These are phyloP conservation scores for Musa balbisiana DNA, from an alignment of 202 grass and related monocot genomes.

Conservation along the genomic window DNA sequence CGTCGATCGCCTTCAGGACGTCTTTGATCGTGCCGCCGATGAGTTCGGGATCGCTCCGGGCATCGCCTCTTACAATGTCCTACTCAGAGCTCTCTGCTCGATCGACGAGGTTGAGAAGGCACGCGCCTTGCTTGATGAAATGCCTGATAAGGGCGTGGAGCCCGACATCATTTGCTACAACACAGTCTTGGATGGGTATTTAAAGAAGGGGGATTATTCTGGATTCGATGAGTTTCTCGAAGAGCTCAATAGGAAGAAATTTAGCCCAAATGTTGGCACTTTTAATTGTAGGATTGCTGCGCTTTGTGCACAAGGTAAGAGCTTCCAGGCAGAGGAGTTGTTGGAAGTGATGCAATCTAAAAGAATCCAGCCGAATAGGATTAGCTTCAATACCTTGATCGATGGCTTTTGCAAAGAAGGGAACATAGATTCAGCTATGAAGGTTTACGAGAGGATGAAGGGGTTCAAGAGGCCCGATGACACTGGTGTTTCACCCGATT, in stretches of 20 bases:
- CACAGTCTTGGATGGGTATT: constrained; percentile 51
- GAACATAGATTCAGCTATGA: constrained; percentile 33
- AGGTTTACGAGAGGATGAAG: constrained; percentile 82
- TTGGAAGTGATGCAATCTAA: constrained; percentile 61
- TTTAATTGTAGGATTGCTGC: constrained; percentile 68
- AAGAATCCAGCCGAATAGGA: constrained; percentile 44
- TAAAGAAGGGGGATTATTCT: constrained; percentile 25
- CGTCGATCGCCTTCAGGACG: constrained; percentile 36
- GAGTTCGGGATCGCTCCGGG: constrained; percentile 42
- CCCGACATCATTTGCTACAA: constrained; percentile 81
- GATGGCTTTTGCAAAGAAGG: constrained; percentile 75
- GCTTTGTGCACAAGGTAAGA: constrained; percentile 54
- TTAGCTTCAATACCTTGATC: constrained; percentile 58
- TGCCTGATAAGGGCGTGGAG: constrained; percentile 30
- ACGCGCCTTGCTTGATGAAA: constrained; percentile 64
- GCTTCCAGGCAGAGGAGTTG: constrained; percentile 63
- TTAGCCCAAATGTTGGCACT: constrained; percentile 39
- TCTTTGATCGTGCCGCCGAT: constrained; percentile 37
- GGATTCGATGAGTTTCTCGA: constrained; percentile 60
- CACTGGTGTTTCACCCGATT: constrained; percentile 47
- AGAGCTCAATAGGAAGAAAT: constrained; percentile 31
- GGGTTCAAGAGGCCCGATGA: constrained; percentile 59
- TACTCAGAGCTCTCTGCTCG: constrained; percentile 45
- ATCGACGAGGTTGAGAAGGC: constrained; percentile 43
- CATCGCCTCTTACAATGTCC: constrained; percentile 46